Evolutionary conservation across 176 grass and related monocot species (phyloP), one percentile per base, ranked within the genome.

Genomic region (Oryza nivara): DNA sequence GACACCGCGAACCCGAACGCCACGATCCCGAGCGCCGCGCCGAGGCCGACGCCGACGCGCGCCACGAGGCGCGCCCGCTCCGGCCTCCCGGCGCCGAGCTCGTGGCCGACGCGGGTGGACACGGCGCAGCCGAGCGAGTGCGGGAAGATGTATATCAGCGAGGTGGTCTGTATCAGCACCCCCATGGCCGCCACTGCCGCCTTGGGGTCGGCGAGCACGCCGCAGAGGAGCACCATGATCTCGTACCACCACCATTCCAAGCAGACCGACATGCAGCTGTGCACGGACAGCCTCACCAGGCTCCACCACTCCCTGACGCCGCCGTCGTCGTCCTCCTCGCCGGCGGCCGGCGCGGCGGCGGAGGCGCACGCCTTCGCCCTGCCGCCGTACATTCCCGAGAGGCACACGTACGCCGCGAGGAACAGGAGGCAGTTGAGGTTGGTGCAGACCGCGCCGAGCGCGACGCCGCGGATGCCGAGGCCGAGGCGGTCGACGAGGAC

Each of bases 161-260:
- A 97, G 3, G 94, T 97, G 22, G 92, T 97, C 87, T 97, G 94
- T 11, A 97, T 97, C 22, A 97, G 90, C 46, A 97, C 85, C 17
- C 94, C 94, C 94, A 97, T 97, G 3, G 92, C 84, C 25, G 94
- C 92, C 78, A 97, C 88, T 38, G 94, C 89, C 58, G 94, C 92
- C 85, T 94, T 94, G 9, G 94, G 94, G 76, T 94, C 88, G 23
- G 82, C 26, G 22, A 97, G 94, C 71, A 94, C 74, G 74, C 94
- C 94, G 51, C 94, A 97, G 78, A 97, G 91, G 9, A 97, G 84
- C 82, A 97, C 90, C 89, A 94, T 97, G 82, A 97, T 97, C 89
- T 97, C 94, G 70, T 97, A 97, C 94, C 94, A 97, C 94, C 94
- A 97, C 94, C 94, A 97, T 52, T 97, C 94, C 25, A 97, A 20